These are phyloP conservation scores for Diaporthe sp. DNA, from an alignment of 2,329 filamentous ascomycete species.

Conservation along the genomic window DNA sequence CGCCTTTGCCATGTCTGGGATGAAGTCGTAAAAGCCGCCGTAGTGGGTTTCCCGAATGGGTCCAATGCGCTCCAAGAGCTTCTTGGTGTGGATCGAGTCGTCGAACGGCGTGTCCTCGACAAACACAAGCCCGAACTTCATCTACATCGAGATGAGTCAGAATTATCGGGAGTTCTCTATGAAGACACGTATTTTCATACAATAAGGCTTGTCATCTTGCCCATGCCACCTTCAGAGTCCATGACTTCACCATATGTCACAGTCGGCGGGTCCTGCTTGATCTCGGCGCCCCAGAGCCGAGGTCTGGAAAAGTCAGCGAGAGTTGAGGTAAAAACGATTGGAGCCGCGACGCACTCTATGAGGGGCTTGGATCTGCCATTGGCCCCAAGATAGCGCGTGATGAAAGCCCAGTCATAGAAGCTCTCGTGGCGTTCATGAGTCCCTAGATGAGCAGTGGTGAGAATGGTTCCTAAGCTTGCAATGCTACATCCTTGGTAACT, in stretches of 20 bases:
- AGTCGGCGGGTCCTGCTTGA: slow-evolving; percentile 65
- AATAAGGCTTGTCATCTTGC: slow-evolving; percentile 75
- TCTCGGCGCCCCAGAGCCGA: slow-evolving; percentile 50
- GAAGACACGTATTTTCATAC: slow-evolving; percentile 52
- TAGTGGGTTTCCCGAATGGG: slow-evolving; percentile 95
- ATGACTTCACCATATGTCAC: slow-evolving; percentile 75
- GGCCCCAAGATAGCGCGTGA: slow-evolving; percentile 61
- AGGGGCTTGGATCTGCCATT: slow-evolving; percentile 53
- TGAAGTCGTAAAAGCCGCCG: slow-evolving; percentile 85
- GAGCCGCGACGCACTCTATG: slow-evolving; percentile 47
- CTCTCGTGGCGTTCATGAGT: slow-evolving; percentile 77
- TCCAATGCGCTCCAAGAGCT: slow-evolving; percentile 83
- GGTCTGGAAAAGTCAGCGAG: slow-evolving; percentile 25
- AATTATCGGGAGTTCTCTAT: not conserved
- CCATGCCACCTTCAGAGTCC: slow-evolving; percentile 68
- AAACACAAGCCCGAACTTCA: slow-evolving; percentile 81
- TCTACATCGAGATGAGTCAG: slow-evolving; percentile 59
- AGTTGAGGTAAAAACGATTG: too few relatives aligned
- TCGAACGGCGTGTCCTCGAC: slow-evolving; percentile 76
- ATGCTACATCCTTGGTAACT: slow-evolving; percentile 41
- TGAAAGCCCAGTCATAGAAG: slow-evolving; percentile 75
- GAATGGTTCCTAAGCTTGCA: slow-evolving; percentile 20
- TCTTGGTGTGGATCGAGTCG: slow-evolving; percentile 78
- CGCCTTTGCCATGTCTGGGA: slow-evolving; percentile 87
- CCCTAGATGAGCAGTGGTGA: slow-evolving; percentile 62